These are phyloP conservation scores for Claviceps sp. DNA, from an alignment of 2,329 filamentous ascomycete species.

Conservation along the genomic window DNA sequence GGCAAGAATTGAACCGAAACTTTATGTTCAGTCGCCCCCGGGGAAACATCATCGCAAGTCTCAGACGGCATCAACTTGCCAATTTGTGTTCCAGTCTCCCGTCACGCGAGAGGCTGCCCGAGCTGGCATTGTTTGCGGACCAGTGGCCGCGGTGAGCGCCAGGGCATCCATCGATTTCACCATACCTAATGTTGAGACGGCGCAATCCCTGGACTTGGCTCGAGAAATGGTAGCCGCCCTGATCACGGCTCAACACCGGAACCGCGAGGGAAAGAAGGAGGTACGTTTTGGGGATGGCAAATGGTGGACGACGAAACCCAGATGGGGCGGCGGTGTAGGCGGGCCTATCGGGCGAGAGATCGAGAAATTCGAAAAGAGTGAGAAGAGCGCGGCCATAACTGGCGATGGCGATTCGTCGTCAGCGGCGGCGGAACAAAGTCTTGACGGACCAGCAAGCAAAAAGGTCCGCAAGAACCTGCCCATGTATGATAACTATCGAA, in stretches of 20 bases:
- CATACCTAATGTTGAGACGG: constrained; percentile 28
- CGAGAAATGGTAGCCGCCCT: constrained; percentile 48
- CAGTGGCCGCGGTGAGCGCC: constrained; percentile 45
- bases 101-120: constrained; percentile 46
- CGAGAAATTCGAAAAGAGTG: constrained; percentile 16
- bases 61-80: constrained; percentile 45
- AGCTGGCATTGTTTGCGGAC: constrained; percentile 46
- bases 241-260: constrained; percentile 50
- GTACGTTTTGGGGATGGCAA: constrained; percentile 41
- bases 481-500: constrained; percentile 51
- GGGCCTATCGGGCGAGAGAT: constrained; percentile 50
- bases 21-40: constrained; percentile 35
- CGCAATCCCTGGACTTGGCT: constrained; percentile 48
- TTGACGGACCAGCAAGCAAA: constrained; percentile 22
- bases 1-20: constrained; percentile 43
- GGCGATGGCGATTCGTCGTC: constrained; percentile 31
- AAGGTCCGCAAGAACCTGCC: constrained; percentile 41
- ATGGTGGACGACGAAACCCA: constrained; percentile 48
- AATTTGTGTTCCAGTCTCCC: constrained; percentile 47
- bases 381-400: constrained; percentile 25
- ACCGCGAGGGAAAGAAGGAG: constrained; percentile 43
- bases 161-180: constrained; percentile 41
- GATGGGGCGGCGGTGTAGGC: constrained; percentile 51
- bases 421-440: constrained; percentile 12
- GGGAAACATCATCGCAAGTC: constrained; percentile 26